These are phyloP conservation scores for Pistacia integerrima DNA, from an alignment of 345 rosid species.

Conservation along the genomic window DNA sequence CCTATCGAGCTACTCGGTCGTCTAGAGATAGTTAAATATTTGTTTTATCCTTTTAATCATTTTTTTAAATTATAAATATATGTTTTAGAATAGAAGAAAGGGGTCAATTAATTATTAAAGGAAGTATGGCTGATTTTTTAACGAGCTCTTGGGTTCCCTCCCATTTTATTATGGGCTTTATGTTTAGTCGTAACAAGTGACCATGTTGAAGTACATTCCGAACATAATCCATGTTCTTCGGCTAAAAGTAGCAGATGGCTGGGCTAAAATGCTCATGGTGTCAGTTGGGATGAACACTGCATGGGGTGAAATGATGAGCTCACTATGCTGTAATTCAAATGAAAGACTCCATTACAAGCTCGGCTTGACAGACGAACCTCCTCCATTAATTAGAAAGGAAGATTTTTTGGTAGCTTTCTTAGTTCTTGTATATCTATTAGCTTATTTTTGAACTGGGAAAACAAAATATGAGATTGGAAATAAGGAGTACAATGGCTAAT, in stretches of 20 bases:
- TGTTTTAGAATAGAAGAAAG: no score
- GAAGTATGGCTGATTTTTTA: no score
- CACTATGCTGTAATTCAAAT: constrained; percentile 41
- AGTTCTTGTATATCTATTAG: constrained; percentile 52
- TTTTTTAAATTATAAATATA: no score
- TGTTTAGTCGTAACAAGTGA: constrained; percentile 20
- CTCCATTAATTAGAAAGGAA: constrained; percentile 43
- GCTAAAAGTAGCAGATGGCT: constrained; percentile 52
- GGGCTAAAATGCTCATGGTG: constrained; percentile 56
- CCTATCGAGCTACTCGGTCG: no score
- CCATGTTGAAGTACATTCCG: constrained; percentile 36
- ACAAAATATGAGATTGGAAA: constrained; percentile 41
- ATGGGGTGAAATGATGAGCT: constrained; percentile 69
- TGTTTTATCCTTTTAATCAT: no score
- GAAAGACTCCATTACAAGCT: constrained; percentile 67
- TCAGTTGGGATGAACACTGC: constrained; percentile 70
- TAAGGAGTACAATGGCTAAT: constrained; percentile 26
- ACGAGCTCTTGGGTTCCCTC: no score
- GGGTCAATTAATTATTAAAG: no score
- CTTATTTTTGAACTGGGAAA: constrained; percentile 66
- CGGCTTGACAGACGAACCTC: constrained; percentile 61
- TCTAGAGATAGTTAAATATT: no score
- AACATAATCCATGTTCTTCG: constrained; percentile 47
- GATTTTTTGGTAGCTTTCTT: constrained; percentile 62
- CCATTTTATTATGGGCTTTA: no score